Base-by-base conservation (phyloP, 179 eudicot genomes). In the Drosera spatulata region DNA sequence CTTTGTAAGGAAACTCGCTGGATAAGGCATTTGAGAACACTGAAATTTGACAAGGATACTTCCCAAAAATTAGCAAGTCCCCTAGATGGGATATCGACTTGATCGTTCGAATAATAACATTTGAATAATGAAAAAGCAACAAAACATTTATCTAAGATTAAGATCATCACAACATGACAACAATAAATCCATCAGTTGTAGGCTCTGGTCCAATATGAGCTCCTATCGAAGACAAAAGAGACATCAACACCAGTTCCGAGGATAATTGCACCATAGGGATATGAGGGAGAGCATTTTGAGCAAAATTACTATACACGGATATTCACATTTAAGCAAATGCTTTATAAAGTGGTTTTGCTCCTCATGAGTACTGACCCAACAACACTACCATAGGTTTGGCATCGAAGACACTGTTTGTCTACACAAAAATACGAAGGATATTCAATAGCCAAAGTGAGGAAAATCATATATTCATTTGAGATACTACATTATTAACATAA, bases 161-260 rank as follows among this genome's bases (percentile, higher is more conserved):
- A 50, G 59, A 53, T 39, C 4, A 10, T 38, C 49, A 50, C 80
- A 93, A 96, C 99, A 89, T 93, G 64, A 93, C 95, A 60, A 75
- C 88, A 67, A 93, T 82, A 74, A 90, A 90, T 38, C 99, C 75
- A 47, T 93, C 99, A 22, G 99, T 91, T 22, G 98, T 91, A 47
- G 98, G 98, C 76, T 91, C 98, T 2, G 98, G 99, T 71, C 99
- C 99, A 75, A 93, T 89, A 74, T 93, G 99, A 73, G 99, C 87
- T 65, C 99, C 99, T 93, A 78, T 65, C 46, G 33, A 58, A 59
- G 58, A 45, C 48, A 65, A 45, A 47, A 39, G 11, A 38, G 53
- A 49, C 61, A 60, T 12, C 63, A 22, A 15, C 1, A 22, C 33
- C 33, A 22, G 33, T 22, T 22, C 33, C 33, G 33, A 22, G 33